Conservation (phyloP, 345 rosid species). For the Noccaea caerulescens region DNA sequence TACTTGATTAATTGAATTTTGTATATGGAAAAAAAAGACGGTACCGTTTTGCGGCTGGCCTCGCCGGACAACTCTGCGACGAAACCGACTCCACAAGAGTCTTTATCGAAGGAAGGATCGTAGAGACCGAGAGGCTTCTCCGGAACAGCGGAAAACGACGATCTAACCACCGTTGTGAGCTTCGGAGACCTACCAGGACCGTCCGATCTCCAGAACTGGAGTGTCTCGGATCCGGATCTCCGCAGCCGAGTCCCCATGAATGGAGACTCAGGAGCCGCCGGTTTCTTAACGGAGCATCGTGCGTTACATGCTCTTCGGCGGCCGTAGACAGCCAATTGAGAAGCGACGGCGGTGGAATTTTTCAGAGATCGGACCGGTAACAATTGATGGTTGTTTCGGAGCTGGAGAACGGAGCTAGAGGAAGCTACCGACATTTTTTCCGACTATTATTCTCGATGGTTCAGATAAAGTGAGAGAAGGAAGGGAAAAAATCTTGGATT, state of each 20-base stretch:
- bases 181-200: conserved; percentile 79
- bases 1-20: not conserved
- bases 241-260: conserved; percentile 59
- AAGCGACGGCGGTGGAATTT: conserved; percentile 39
- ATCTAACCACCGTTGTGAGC: conserved; percentile 68
- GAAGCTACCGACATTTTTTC: conserved; percentile 61
- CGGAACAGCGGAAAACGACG: conserved; percentile 82
- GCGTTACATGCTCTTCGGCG: conserved; percentile 37
- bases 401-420: conserved; percentile 51
- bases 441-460: too few relatives aligned
- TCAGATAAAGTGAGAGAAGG: not conserved
- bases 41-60: conserved; percentile 85
- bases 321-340: conserved; percentile 49
- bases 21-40: not conserved
- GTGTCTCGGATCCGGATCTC: conserved; percentile 57
- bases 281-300: conserved; percentile 48
- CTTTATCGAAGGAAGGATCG: conserved; percentile 91
- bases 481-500: not conserved
- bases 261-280: conserved; percentile 47
- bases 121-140: conserved; percentile 97
- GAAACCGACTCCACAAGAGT: conserved; percentile 98
- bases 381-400: conserved; percentile 37
- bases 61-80: conserved; percentile 94
- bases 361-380: conserved; percentile 39
- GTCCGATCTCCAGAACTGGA: conserved; percentile 73